These are phyloP conservation scores for Nemania bipapillata DNA, from an alignment of 2,329 filamentous ascomycete genomes.

Conservation along the genomic window DNA sequence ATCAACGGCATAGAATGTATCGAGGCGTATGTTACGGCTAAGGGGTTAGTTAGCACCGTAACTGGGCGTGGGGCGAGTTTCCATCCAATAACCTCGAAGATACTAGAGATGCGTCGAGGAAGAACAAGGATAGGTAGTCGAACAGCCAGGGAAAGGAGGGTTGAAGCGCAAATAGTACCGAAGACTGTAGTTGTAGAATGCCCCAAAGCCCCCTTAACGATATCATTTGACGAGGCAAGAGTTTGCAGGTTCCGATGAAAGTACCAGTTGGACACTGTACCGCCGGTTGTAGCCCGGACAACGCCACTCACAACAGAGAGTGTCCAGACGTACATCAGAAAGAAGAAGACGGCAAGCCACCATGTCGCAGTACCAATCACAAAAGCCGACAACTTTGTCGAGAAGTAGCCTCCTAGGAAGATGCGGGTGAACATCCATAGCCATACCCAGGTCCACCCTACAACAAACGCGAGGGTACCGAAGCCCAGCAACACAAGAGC, in stretches of 20 bases:
- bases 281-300: slow-evolving; percentile 89
- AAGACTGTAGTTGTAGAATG: slow-evolving; percentile 89
- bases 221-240: slow-evolving; percentile 78
- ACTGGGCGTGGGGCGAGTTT: slow-evolving; percentile 87
- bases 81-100: slow-evolving; percentile 79
- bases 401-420: slow-evolving; percentile 90
- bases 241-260: slow-evolving; percentile 90
- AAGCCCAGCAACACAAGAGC: slow-evolving; percentile 87
- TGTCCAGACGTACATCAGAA: slow-evolving; percentile 96
- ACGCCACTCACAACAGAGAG: slow-evolving; percentile 86
- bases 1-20: slow-evolving; percentile 89
- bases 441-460: slow-evolving; percentile 95
- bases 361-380: slow-evolving; percentile 88
- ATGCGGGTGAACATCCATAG: slow-evolving; percentile 95
- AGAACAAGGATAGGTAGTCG: slow-evolving; percentile 86
- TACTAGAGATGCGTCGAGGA: slow-evolving; percentile 71
- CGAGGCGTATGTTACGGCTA: slow-evolving; percentile 90
- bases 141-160: slow-evolving; percentile 80
- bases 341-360: slow-evolving; percentile 94
- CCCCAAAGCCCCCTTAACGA: slow-evolving; percentile 82
- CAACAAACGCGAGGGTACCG: slow-evolving; percentile 76
- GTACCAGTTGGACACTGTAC: slow-evolving; percentile 98
- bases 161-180: slow-evolving; percentile 90
- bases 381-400: slow-evolving; percentile 70
- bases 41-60: slow-evolving; percentile 85